Evolutionary conservation across 306 rosid genomes (phyloP).

Genomic region (Hippophae rhamnoides): DNA sequence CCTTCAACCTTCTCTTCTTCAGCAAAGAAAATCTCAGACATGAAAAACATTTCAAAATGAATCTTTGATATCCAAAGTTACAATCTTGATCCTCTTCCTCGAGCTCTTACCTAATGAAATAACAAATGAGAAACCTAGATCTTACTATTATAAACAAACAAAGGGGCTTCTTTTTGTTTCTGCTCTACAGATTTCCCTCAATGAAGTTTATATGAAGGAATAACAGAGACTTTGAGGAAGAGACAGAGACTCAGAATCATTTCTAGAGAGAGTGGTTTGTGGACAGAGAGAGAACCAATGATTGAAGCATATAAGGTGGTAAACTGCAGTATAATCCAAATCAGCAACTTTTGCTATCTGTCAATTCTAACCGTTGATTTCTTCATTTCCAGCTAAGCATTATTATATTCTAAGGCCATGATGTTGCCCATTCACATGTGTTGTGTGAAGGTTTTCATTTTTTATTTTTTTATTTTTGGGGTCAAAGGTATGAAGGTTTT

Average conservation of each 20-base stretch:
- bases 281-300: slow-evolving; percentile 41
- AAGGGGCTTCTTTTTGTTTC: slow-evolving; percentile 26
- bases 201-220: slow-evolving; percentile 21
- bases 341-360: slow-evolving; percentile 33
- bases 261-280: slow-evolving; percentile 17
- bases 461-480: too few species aligned
- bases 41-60: slow-evolving; percentile 62
- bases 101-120: slow-evolving; percentile 11
- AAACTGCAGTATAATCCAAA: slow-evolving; percentile 39
- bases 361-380: slow-evolving; percentile 43
- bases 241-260: slow-evolving; percentile 6
- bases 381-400: slow-evolving; percentile 66
- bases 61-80: slow-evolving; percentile 9
- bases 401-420: slow-evolving; percentile 14
- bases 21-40: slow-evolving; percentile 41
- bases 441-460: too few species aligned
- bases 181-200: slow-evolving; percentile 17
- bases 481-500: too few species aligned
- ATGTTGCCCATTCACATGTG: too few species aligned
- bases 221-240: slow-evolving; percentile 13
- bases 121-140: slow-evolving; percentile 23
- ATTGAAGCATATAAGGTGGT: slow-evolving; percentile 50
- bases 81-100: slow-evolving; percentile 15
- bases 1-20: slow-evolving; percentile 60
- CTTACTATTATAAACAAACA: slow-evolving; percentile 22